phyloP scores from a whole-genome alignment of 768 basidiomycete genomes.

The Tulasnella sp. region DNA sequence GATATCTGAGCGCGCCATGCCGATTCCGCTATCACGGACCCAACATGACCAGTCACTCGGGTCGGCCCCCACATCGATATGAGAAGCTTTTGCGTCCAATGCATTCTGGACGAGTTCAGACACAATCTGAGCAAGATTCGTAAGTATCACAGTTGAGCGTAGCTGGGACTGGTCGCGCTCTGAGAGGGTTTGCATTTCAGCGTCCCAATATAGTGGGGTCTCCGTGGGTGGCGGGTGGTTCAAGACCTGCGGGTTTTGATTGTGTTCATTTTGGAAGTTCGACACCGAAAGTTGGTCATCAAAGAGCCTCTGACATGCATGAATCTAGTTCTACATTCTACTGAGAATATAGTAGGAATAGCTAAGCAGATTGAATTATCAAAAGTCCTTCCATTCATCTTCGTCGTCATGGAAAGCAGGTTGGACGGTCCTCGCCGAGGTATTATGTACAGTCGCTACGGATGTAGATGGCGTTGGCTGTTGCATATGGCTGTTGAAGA shows the following conservation, averaged over 20 bases:
- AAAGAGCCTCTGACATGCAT: neutral
- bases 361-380: too few relatives aligned
- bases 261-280: neutral
- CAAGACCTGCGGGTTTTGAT: neutral
- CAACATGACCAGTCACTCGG: constrained; percentile 71
- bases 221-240: constrained; percentile 4
- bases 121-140: constrained; percentile 66
- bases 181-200: constrained; percentile 38
- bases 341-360: too few relatives aligned
- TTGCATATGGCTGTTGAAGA: constrained; percentile 13
- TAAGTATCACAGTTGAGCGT: constrained; percentile 75
- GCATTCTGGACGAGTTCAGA: constrained; percentile 86
- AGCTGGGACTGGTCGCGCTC: constrained; percentile 51
- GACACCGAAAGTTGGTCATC: neutral
- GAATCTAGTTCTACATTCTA: too few relatives aligned
- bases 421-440: constrained; percentile 19
- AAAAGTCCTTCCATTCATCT: constrained; percentile 71
- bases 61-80: constrained; percentile 63
- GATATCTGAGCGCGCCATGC: constrained; percentile 56
- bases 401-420: constrained; percentile 31
- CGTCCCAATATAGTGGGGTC: neutral
- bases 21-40: constrained; percentile 77
- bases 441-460: constrained; percentile 19
- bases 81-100: constrained; percentile 64
- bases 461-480: constrained; percentile 17